Base-by-base conservation (phyloP, 768 basidiomycete genomes). In the Hypholoma fasciculare region DNA sequence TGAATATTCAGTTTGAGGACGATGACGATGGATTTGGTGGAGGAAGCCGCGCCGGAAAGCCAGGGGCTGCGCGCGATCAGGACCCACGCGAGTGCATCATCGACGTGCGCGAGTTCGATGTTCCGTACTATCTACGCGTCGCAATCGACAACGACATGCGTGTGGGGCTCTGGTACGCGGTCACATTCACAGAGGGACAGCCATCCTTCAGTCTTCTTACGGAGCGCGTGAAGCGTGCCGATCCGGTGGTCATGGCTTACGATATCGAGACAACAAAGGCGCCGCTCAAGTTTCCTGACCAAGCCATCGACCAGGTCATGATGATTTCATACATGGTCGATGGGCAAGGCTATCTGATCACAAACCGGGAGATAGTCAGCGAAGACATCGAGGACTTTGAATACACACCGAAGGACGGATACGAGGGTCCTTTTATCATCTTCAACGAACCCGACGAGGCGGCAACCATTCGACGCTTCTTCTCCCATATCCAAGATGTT, bases 271-370 rank as follows among this genome's bases (percentile, higher is more conserved):
- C 94, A 16, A 96, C 96, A 1, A 99, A 99, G 75, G 90, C 93
- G n/a, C 96, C 97, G n/a, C 85, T 98, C 66, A 98, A 98, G 73
- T 98, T 98, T 69, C 96, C 97, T 1, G 97, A 98, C 76, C 90
- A 95, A 64, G 84, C 86, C 7, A 88, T 93, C 23, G 97, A 98
- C 76, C 96, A 98, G 70, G 94, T 99, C 66, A 99, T 99, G 96
- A 99, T 99, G 97, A 98, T 99, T 62, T 99, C 97, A 44, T 99
- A 98, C 74, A 98, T 99, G 96, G 79, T 99, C 16, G 97, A 99
- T 69, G 96, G 95, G 0, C 93, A 96, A 71, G 97, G 97, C 0
- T 99, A 91, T 69, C 84, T 99, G 60, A 98, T 99, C 72, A 97
- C 94, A 19, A 98, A 98, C 67, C 83, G 97, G 43, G 97, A 99